phyloP scores from a whole-genome alignment of 768 basidiomycete species.

The Hypholoma sublateritium region DNA sequence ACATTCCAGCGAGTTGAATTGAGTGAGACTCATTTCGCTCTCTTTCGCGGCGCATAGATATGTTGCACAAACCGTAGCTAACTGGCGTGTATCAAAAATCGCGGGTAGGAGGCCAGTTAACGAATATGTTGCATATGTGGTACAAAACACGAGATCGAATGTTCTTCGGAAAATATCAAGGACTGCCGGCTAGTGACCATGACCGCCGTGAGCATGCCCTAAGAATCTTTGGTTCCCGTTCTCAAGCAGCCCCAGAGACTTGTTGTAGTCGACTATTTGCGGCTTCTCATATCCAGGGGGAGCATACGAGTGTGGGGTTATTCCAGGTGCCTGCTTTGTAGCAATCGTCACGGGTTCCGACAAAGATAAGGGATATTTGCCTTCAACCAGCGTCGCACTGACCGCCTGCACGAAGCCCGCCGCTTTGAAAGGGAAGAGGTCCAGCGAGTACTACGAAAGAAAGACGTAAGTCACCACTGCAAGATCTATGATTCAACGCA shows the following conservation, averaged over 20 bases:
- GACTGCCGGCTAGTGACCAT: constrained; percentile 8
- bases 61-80: not conserved
- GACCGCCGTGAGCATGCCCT: constrained; percentile 20
- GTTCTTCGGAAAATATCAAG: no score
- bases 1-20: not conserved
- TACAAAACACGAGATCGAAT: no score
- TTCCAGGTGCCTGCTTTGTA: constrained; percentile 37
- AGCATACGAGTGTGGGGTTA: constrained; percentile 42
- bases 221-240: constrained; percentile 55
- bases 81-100: not conserved
- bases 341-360: constrained; percentile 40
- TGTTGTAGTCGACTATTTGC: constrained; percentile 47
- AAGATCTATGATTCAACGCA: constrained; percentile 25
- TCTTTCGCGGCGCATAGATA: no score
- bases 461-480: not conserved
- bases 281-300: constrained; percentile 52
- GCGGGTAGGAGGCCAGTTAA: not conserved
- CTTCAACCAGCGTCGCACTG: constrained; percentile 4
- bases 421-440: constrained; percentile 40
- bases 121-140: not conserved
- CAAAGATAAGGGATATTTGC: constrained; percentile 25
- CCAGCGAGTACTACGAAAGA: constrained; percentile 41
- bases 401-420: constrained; percentile 37
- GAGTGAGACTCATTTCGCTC: no score
- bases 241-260: constrained; percentile 49